phyloP scores from a whole-genome alignment of 345 rosid species.

The Euphorbia tirucalli region DNA sequence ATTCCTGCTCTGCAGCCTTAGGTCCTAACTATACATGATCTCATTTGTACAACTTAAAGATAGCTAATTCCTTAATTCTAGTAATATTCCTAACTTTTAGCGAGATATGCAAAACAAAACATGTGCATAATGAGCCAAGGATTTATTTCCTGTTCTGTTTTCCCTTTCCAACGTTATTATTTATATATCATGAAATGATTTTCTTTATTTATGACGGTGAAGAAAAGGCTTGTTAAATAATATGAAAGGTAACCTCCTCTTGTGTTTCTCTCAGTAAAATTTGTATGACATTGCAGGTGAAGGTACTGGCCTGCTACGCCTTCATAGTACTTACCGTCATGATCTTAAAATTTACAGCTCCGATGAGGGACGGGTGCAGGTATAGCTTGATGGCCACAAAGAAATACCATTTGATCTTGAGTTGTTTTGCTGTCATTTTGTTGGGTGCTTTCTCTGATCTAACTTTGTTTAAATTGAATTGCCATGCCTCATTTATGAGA shows the following conservation, averaged over 20 bases:
- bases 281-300: constrained; percentile 59
- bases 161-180: too few relatives aligned
- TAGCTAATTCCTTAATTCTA: too few relatives aligned
- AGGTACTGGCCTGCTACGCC: constrained; percentile 98
- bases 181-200: neutral
- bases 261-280: constrained; percentile 22
- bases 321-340: constrained; percentile 97
- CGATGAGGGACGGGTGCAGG: constrained; percentile 99
- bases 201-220: neutral
- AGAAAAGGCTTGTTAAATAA: neutral
- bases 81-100: too few relatives aligned
- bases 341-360: constrained; percentile 99
- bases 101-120: too few relatives aligned
- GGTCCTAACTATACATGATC: too few relatives aligned
- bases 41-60: too few relatives aligned
- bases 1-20: too few relatives aligned
- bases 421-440: constrained; percentile 14
- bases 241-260: neutral
- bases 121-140: too few relatives aligned
- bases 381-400: constrained; percentile 24
- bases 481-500: constrained; percentile 1
- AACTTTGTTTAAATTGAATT: constrained; percentile 5
- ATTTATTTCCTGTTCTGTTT: too few relatives aligned
- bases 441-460: constrained; percentile 6
- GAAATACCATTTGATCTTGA: constrained; percentile 5